A percentile compares a stretch with the other conserved stretches of the same genome.
phyloP scores from a whole-genome alignment of 2,329 filamentous ascomycete genomes.

The Elsinoe perseae region DNA sequence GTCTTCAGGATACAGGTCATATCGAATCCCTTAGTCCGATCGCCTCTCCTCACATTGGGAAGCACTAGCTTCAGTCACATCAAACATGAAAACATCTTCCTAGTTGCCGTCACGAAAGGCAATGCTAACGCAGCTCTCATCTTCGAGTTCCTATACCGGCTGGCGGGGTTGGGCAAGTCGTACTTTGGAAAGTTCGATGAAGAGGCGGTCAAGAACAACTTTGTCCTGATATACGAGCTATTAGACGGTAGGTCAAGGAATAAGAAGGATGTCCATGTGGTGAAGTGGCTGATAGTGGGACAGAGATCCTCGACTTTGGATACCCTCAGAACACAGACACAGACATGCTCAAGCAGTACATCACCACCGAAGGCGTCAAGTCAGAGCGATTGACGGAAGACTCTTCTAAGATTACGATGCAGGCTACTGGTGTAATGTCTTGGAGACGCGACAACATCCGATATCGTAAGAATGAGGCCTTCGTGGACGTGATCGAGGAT shows the following conservation, averaged over 20 bases:
- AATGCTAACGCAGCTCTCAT: conserved; percentile 97
- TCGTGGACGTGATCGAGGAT: conserved; percentile 98
- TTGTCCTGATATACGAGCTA: conserved; percentile 95
- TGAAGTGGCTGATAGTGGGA: background rate
- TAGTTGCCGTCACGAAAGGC: conserved; percentile 96
- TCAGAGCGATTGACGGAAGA: conserved; percentile 68
- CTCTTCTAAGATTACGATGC: conserved; percentile 97
- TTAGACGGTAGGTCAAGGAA: conserved; percentile 61
- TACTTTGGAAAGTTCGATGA: conserved; percentile 99
- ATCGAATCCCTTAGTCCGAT: conserved; percentile 93
- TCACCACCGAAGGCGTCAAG: conserved; percentile 97
- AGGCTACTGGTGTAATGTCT: conserved; percentile 91
- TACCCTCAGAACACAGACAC: conserved; percentile 99
- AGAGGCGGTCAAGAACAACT: conserved; percentile 99
- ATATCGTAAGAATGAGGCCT: conserved; percentile 98
- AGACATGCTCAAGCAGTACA: conserved; percentile 99
- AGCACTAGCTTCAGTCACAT: conserved; percentile 99
- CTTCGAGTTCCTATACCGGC: conserved; percentile 92
- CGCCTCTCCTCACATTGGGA: conserved; percentile 91
- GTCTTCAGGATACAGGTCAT: conserved; percentile 99
- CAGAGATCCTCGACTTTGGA: conserved; percentile 97
- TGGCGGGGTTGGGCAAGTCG: conserved; percentile 81
- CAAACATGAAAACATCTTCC: conserved; percentile 97
- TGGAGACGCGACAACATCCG: conserved; percentile 97
- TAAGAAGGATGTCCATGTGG: background rate